Conservation (phyloP, 441 rosid species). For the Gossypium gossypioides region DNA sequence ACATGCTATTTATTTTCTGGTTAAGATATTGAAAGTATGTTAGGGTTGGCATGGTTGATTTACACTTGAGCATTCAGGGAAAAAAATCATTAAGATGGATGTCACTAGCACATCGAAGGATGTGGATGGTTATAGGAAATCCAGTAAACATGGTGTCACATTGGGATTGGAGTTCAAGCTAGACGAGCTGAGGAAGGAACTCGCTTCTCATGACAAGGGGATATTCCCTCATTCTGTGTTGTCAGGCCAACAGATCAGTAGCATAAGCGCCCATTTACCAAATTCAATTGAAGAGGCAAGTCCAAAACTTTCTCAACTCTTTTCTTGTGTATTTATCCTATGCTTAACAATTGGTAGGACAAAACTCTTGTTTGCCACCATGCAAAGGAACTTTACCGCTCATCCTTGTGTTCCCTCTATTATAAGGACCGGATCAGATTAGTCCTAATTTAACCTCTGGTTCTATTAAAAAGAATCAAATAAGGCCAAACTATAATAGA, state of each 20-base stretch:
- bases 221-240: conserved; percentile 80
- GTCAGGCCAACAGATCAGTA: conserved; percentile 66
- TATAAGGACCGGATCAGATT: too few relatives aligned
- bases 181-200: conserved; percentile 69
- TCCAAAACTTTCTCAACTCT: background rate
- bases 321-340: background rate
- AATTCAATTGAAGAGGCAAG: conserved; percentile 53
- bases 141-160: conserved; percentile 32
- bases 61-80: conserved; percentile 32
- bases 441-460: too few relatives aligned
- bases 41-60: background rate
- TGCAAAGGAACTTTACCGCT: background rate
- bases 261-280: conserved; percentile 52
- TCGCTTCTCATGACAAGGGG: conserved; percentile 52
- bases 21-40: background rate
- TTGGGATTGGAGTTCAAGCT: conserved; percentile 66
- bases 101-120: conserved; percentile 35
- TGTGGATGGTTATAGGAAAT: conserved; percentile 23
- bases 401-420: background rate
- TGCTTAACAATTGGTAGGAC: background rate
- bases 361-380: background rate
- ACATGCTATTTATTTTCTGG: background rate
- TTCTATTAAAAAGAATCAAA: too few relatives aligned
- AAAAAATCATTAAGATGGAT: conserved; percentile 60
- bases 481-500: too few relatives aligned